phyloP scores from a whole-genome alignment of 495 filamentous ascomycete genomes.

The Xylaria acuta region DNA sequence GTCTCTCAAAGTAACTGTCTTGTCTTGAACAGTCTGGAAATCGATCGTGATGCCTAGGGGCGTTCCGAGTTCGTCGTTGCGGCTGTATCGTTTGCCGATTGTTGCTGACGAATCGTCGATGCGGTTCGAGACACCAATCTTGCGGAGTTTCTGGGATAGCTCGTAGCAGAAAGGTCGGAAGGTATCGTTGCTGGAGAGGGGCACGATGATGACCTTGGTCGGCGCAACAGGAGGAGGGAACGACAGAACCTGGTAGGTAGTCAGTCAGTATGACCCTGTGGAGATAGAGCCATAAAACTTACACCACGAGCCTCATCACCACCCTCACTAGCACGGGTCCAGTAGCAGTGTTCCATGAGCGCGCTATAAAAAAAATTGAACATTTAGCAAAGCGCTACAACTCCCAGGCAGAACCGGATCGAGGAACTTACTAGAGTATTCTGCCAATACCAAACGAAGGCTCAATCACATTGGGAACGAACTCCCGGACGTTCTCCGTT shows the following conservation, averaged over 20 bases:
- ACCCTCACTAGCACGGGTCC: constrained; percentile 68
- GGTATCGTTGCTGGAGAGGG: constrained; percentile 65
- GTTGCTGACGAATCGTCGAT: constrained; percentile 72
- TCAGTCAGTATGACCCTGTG: constrained; percentile 25
- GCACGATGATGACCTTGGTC: constrained; percentile 78
- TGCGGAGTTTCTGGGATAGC: constrained; percentile 65
- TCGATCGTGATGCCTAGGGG: constrained; percentile 74
- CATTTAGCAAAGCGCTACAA: neutral
- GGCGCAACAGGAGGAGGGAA: constrained; percentile 76
- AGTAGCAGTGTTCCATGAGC: constrained; percentile 69
- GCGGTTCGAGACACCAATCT: constrained; percentile 65
- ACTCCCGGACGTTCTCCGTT: constrained; percentile 63
- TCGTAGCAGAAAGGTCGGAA: constrained; percentile 65
- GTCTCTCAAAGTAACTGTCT: constrained; percentile 73
- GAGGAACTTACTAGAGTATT: constrained; percentile 58
- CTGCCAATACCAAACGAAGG: constrained; percentile 75
- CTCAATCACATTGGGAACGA: constrained; percentile 73
- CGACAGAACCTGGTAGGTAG: constrained; percentile 63
- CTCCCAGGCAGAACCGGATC: neutral
- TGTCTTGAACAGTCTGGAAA: constrained; percentile 77
- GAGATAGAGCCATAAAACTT: constrained; percentile 38
- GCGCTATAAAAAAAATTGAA: constrained; percentile 29
- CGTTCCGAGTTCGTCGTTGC: constrained; percentile 77
- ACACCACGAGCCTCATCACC: constrained; percentile 73
- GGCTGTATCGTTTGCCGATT: constrained; percentile 76